Evolutionary conservation across 225 moss, liverwort and hornwort genomes (phyloP).

Genomic region (Antitrichia curtipendula): DNA sequence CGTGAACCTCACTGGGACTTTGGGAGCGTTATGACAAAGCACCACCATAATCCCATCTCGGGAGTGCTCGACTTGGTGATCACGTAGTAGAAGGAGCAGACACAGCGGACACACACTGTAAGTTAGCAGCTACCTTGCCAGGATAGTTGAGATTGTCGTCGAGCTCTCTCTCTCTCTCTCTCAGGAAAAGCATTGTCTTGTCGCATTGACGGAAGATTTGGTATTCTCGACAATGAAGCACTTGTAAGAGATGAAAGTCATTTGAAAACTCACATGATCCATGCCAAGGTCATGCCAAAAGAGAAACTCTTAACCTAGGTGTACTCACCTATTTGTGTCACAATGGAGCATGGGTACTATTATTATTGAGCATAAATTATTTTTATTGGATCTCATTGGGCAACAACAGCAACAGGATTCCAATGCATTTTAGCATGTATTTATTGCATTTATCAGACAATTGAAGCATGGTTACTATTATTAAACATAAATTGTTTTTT

Average conservation of each 20-base stretch:
- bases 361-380: neutral
- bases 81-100: neutral
- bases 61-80: conserved; percentile 4
- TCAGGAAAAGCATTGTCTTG: neutral
- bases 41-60: conserved; percentile 16
- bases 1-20: neutral
- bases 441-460: no score
- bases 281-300: neutral
- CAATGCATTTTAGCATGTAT: no score
- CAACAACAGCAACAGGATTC: neutral
- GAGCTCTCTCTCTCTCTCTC: neutral
- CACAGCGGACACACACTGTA: neutral
- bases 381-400: neutral
- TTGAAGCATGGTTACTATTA: neutral
- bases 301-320: neutral
- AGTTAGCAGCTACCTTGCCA: neutral
- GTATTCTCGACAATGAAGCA: neutral
- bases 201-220: neutral
- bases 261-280: neutral
- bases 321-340: neutral
- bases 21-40: neutral
- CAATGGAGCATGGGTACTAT: neutral
- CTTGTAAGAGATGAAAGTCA: conserved; percentile 13
- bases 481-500: neutral
- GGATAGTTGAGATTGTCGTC: neutral